Evolutionary conservation across 2,329 filamentous ascomycete genomes (phyloP), one percentile per base, ranked within the genome.

Genomic region (Fusarium sp.): DNA sequence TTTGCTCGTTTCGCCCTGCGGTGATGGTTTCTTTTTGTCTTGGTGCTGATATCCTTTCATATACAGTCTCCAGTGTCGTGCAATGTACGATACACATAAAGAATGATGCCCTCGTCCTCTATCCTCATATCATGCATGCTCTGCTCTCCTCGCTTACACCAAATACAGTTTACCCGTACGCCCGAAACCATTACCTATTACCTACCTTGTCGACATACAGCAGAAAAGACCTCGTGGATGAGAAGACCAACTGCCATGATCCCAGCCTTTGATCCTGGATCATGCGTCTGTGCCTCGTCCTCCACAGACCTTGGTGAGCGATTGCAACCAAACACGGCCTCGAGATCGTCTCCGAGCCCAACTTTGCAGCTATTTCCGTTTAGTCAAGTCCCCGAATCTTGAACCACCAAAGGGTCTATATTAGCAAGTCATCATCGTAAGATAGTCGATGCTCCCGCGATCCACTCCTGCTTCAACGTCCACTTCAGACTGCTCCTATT

Each of bases 381-480:
- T 57, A 10, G 27, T 29, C 46, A 38, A 25, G 14, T 14, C 46
- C 36, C 46, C 21, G 13, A 48, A 41, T 35, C 43, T 57, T 52
- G 43, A 55, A 27, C 43, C 19, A 15, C 27, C 33, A 25, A 19
- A 50, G 50, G 58, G 55, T 37, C 49, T 55, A 44, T 63, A 19
- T 19, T 47, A 29, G 35, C 43, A 35, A 66, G 45, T 37, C 58
- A 50, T 48, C 42, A 66, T 66, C 62, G 60, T 66, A 65, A 65
- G 49, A 66, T 54, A 49, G 49, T 58, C 36, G 52, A 65, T 65
- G 41, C 45, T 56, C 53, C 53, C 41, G 58, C 53, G 44, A 66
- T 65, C 47, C 62, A 60, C 62, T 48, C 50, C 33, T 37, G 36
- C 49, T 55, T 52, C 35, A 29, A 43, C 38, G 47, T 46, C 25